These are phyloP conservation scores for Aaosphaeria pasadenensis DNA, from an alignment of 2,329 filamentous ascomycete genomes.

Conservation along the genomic window DNA sequence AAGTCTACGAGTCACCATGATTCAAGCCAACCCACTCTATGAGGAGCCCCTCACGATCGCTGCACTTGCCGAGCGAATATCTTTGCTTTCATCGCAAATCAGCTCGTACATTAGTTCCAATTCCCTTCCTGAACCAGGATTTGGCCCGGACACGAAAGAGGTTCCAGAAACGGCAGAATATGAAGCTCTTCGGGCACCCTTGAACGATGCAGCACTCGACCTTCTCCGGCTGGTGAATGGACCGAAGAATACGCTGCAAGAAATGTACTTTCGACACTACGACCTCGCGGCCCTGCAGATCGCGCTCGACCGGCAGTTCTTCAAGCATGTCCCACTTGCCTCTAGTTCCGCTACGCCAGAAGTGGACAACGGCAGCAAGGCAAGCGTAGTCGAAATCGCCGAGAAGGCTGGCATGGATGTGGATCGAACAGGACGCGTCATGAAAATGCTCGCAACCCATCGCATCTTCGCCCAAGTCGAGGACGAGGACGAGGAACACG, in stretches of 20 bases:
- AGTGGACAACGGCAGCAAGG: not conserved
- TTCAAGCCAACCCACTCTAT: too few species aligned
- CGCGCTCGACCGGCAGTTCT: conserved; percentile 6
- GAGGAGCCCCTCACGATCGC: too few species aligned
- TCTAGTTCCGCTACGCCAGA: too few species aligned
- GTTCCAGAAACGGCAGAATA: not conserved
- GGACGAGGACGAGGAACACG: not conserved
- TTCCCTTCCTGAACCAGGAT: too few species aligned
- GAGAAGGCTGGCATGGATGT: conserved; percentile 3
- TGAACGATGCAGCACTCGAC: conserved; percentile 5
- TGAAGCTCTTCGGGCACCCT: not conserved
- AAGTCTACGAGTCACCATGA: too few species aligned
- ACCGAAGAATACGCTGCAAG: conserved; percentile 1
- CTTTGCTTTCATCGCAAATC: too few species aligned
- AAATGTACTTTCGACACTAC: conserved; percentile 2
- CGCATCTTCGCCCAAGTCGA: conserved; percentile 2
- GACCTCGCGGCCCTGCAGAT: conserved; percentile 11
- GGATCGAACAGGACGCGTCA: conserved; percentile 1
- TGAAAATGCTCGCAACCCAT: conserved; percentile 6
- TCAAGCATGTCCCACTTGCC: conserved; percentile 3
- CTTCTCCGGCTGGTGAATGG: conserved; percentile 5
- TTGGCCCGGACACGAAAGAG: not conserved
- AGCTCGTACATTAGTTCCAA: too few species aligned
- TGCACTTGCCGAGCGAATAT: too few species aligned
- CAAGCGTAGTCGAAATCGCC: conserved; percentile 4